These are phyloP conservation scores for Avicennia marina DNA, from an alignment of 257 asterid species.

Conservation along the genomic window DNA sequence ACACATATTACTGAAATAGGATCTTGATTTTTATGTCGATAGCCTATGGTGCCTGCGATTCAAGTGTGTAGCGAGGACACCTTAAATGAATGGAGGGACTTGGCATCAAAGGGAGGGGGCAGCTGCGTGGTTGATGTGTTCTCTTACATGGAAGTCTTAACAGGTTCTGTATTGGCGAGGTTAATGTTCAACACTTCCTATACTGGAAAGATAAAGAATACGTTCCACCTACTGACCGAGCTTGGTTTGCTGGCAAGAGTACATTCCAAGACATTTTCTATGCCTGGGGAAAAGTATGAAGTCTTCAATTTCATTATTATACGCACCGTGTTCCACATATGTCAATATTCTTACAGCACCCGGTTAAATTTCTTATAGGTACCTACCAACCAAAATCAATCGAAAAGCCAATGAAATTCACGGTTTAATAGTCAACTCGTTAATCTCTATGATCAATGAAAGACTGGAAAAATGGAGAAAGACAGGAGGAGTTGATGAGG, in stretches of 20 bases:
- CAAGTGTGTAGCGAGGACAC: background rate
- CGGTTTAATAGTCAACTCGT: background rate
- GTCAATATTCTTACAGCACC: no score
- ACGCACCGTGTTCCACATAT: no score
- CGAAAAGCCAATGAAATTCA: constrained; percentile 11
- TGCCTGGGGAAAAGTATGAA: constrained; percentile 12
- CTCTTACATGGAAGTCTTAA: background rate
- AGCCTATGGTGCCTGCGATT: background rate
- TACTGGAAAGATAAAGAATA: background rate
- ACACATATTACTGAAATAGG: no score
- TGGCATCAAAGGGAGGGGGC: background rate
- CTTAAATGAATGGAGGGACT: background rate
- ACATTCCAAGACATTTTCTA: background rate
- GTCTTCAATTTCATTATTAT: no score
- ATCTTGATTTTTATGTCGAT: background rate
- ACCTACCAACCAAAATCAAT: constrained; percentile 9
- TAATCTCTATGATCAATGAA: constrained; percentile 9
- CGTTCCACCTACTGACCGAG: background rate
- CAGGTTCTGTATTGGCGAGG: background rate
- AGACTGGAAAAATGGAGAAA: background rate
- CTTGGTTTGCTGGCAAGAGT: background rate
- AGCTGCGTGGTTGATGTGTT: background rate
- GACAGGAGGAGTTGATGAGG: background rate
- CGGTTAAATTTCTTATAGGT: no score
- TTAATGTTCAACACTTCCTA: constrained; percentile 5